phyloP scores from a whole-genome alignment of 352 stramenopile species.

The Phytopythium kandeliae region DNA sequence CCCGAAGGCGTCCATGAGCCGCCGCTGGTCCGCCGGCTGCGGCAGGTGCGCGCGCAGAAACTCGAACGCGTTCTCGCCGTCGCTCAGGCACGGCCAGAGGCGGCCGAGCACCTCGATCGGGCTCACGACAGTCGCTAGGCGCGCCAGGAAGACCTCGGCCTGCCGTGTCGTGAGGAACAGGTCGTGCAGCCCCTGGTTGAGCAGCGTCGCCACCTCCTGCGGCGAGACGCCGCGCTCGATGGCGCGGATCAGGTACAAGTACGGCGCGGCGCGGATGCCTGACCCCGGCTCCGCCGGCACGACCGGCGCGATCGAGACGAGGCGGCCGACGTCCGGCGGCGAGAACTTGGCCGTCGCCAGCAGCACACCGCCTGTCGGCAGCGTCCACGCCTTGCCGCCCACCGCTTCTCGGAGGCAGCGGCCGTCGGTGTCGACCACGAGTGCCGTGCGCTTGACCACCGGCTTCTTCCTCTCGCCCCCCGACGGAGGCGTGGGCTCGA shows the following conservation, averaged over 20 bases:
- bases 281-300: not conserved
- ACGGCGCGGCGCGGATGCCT: not conserved
- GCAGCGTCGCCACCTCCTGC: conserved; percentile 34
- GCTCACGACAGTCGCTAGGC: conserved; percentile 29
- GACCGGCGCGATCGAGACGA: not conserved
- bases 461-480: conserved; percentile 10
- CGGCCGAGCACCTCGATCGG: conserved; percentile 50
- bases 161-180: conserved; percentile 39
- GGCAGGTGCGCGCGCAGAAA: conserved; percentile 46
- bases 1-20: conserved; percentile 48
- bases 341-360: conserved; percentile 33
- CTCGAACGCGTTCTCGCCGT: conserved; percentile 39
- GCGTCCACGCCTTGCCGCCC: conserved; percentile 24
- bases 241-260: conserved; percentile 31
- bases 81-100: conserved; percentile 46
- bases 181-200: conserved; percentile 47
- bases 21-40: conserved; percentile 32
- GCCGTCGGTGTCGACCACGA: conserved; percentile 26
- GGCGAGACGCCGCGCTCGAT: conserved; percentile 48
- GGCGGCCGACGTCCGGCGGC: conserved; percentile 13
- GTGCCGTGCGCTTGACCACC: conserved; percentile 13
- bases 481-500: not conserved
- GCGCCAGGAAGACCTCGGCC: conserved; percentile 34
- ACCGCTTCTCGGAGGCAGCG: conserved; percentile 23
- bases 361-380: conserved; percentile 33